These are phyloP conservation scores for Arthromyces matolae DNA, from an alignment of 768 basidiomycete species.

Conservation along the genomic window DNA sequence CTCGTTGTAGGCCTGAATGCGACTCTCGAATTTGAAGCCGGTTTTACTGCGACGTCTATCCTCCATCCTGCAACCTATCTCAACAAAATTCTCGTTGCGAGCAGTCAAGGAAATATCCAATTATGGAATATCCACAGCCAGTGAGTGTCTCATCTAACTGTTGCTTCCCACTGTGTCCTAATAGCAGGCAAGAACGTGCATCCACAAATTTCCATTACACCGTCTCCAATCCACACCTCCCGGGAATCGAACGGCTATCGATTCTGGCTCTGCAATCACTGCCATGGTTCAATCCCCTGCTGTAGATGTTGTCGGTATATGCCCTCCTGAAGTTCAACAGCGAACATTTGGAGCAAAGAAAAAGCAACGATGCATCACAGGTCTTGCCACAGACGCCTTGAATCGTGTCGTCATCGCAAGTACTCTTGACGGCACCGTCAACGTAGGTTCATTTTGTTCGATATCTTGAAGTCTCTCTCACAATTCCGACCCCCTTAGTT, in stretches of 20 bases:
- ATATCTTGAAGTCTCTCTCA: slow-evolving; percentile 4
- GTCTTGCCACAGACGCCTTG: slow-evolving; percentile 81
- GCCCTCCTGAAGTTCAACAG: slow-evolving; percentile 50
- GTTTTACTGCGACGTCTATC: slow-evolving; percentile 81
- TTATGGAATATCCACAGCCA: slow-evolving; percentile 91
- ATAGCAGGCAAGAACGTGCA: slow-evolving; percentile 58
- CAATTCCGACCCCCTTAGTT: slow-evolving; percentile 55
- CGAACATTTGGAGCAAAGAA: slow-evolving; percentile 39
- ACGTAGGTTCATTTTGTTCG: slow-evolving; percentile 49
- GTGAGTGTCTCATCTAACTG: slow-evolving; percentile 39
- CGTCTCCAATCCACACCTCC: slow-evolving; percentile 42
- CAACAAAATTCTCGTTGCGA: slow-evolving; percentile 89
- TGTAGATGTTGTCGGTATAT: slow-evolving; percentile 91
- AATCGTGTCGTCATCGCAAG: slow-evolving; percentile 79
- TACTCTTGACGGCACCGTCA: slow-evolving; percentile 85
- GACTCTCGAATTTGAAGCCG: slow-evolving; percentile 73
- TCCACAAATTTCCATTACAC: slow-evolving; percentile 70
- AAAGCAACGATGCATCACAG: slow-evolving; percentile 62
- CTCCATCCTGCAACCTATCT: slow-evolving; percentile 95
- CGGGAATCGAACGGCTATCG: slow-evolving; percentile 17
- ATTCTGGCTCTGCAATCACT: slow-evolving; percentile 54
- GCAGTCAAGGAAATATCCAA: slow-evolving; percentile 76
- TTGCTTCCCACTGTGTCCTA: neutral
- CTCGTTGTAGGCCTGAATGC: slow-evolving; percentile 50
- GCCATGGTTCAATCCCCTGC: slow-evolving; percentile 88